Percentiles rank a stretch among this genome's conserved stretches.
phyloP scores from a whole-genome alignment of 257 asterid genomes.

The Solanum sejunctum region DNA sequence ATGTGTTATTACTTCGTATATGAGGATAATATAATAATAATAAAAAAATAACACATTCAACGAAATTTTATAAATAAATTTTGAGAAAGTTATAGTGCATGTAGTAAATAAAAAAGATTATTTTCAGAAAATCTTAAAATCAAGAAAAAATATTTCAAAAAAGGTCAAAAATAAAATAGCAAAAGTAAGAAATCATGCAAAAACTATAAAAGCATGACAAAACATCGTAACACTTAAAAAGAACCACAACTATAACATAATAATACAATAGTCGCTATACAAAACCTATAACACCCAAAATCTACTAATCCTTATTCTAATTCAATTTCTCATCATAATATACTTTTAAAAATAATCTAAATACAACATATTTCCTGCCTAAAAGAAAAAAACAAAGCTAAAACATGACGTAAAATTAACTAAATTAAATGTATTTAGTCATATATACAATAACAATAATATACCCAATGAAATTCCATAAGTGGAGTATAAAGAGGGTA shows the following conservation, averaged over 20 bases:
- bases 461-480: too few relatives aligned
- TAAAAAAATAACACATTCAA: neutral
- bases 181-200: neutral
- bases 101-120: too few relatives aligned
- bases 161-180: neutral
- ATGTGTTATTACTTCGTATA: neutral
- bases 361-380: neutral
- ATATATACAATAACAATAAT: too few relatives aligned
- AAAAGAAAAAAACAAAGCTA: too few relatives aligned
- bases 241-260: neutral
- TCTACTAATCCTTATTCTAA: neutral
- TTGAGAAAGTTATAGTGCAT: too few relatives aligned
- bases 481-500: too few relatives aligned
- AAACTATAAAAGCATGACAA: neutral
- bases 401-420: too few relatives aligned
- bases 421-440: too few relatives aligned
- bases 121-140: neutral
- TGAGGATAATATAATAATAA: neutral
- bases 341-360: neutral
- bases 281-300: neutral
- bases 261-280: neutral
- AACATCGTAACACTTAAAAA: neutral
- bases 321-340: neutral
- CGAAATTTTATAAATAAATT: neutral
- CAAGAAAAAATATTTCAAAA: neutral